Evolutionary conservation across 2,329 filamentous ascomycete species (phyloP).

Genomic region (Fusarium lateritium): DNA sequence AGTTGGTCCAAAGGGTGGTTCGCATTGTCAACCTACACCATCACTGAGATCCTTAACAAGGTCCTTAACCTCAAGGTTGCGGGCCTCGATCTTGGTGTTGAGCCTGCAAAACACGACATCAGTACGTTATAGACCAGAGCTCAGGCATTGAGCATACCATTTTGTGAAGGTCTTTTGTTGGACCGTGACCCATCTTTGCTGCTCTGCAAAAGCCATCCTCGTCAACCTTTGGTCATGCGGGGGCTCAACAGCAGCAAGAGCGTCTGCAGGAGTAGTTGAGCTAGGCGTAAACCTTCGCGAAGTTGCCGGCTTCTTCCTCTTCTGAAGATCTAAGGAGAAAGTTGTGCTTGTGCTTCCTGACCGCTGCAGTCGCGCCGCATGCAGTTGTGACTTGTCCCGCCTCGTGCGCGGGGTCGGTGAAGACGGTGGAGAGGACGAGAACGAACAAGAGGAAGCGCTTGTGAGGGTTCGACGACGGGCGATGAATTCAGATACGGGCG

Average conservation of each 20-base stretch:
- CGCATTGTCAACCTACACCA: conserved; percentile 76
- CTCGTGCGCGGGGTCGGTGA: conserved; percentile 57
- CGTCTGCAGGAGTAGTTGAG: conserved; percentile 57
- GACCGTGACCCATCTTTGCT: conserved; percentile 81
- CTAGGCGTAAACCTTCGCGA: conserved; percentile 51
- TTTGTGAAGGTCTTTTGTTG: conserved; percentile 99
- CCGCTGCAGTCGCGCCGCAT: conserved; percentile 64
- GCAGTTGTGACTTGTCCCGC: conserved; percentile 64
- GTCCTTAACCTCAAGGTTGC: conserved; percentile 86
- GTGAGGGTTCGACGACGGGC: conserved; percentile 42
- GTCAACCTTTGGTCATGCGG: conserved; percentile 65
- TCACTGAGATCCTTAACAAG: conserved; percentile 92
- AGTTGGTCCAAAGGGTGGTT: not conserved
- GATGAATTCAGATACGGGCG: conserved; percentile 36
- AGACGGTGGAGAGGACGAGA: conserved; percentile 43
- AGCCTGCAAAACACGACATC: conserved; percentile 71
- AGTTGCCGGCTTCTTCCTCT: conserved; percentile 43
- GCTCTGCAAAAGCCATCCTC: conserved; percentile 75
- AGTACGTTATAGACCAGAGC: not conserved
- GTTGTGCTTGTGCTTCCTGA: conserved; percentile 56
- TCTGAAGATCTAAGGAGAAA: conserved; percentile 45
- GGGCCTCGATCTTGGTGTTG: conserved; percentile 90
- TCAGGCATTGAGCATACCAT: conserved; percentile 67
- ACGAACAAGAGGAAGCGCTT: conserved; percentile 37
- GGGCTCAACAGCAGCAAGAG: conserved; percentile 62